Evolutionary conservation across 306 rosid species (phyloP), one percentile per base, ranked within the genome.

Genomic region (Cicer judaicum): DNA sequence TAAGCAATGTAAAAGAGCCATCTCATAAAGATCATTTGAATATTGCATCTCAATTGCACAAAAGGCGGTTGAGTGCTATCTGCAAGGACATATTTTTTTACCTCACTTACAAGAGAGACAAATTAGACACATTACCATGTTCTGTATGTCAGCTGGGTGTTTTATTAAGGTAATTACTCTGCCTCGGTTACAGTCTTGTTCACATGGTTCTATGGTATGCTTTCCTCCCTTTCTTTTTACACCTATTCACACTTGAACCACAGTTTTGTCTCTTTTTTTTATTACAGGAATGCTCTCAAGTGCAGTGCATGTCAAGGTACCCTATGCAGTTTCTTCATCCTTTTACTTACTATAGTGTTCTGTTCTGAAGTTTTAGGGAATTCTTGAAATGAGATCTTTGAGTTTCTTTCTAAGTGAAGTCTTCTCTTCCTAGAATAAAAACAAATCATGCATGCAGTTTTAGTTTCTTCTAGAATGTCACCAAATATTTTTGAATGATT

Each of bases 261-360:
- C 29, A 29, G 19, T 78, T 57, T 68, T 75, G 78, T 71, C 10
- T 72, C 42, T 63, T 13, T 5, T 11, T 12, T 46, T 74, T 55
- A 79, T 84, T 81, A 76, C 92, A 93, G 98, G 88, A 83, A 77
- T 81, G 92, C 93, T 7, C 72, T 81, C 77, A 88, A 85, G 85
- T 93, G 98, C 84, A 62, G 86, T 72, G 75, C 79, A 61, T 93
- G 98, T 83, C 88, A 87, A 91, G 98, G 98, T 93, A 89, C 43
- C 34, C 69, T 61, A 47, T 76, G 47, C 21, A 11, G 61, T 71
- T 55, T 55, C 54, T 7, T 70, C 24, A 15, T 81, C 19, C 50
- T 71, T 36, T 43, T 47, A 60, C 34, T 57, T 39, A 41, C 29
- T 54, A 41, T 68, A 52, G 38, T 55, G 10, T 81, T 40, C 41